Evolutionary conservation across 352 stramenopile genomes (phyloP).

Genomic region (Elongisporangium anandrum): DNA sequence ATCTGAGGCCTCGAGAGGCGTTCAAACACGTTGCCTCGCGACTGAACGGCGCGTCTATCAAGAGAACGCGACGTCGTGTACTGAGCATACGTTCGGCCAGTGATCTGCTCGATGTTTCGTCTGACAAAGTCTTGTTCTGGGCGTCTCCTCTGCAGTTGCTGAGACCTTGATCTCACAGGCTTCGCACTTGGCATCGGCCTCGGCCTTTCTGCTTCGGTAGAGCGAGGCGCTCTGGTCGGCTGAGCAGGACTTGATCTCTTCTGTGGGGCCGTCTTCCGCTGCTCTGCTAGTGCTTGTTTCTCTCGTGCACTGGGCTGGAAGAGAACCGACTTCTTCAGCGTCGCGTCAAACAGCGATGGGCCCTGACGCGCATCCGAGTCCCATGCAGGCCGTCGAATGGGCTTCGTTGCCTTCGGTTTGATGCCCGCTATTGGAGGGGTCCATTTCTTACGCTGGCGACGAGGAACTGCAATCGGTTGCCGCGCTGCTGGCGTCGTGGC

Average conservation of each 20-base stretch:
- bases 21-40: slow-evolving; percentile 32
- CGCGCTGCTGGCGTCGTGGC: slow-evolving; percentile 9
- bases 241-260: slow-evolving; percentile 3
- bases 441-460: neutral
- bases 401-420: neutral
- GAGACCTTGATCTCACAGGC: slow-evolving; percentile 1
- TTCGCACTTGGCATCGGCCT: slow-evolving; percentile 16
- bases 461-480: neutral
- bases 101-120: slow-evolving; percentile 49
- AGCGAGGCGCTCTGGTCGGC: neutral
- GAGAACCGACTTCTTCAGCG: slow-evolving; percentile 45
- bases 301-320: slow-evolving; percentile 44
- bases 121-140: slow-evolving; percentile 46
- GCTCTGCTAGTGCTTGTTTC: slow-evolving; percentile 13
- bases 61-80: neutral
- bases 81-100: slow-evolving; percentile 22
- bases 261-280: slow-evolving; percentile 8
- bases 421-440: neutral
- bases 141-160: slow-evolving; percentile 13
- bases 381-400: slow-evolving; percentile 32
- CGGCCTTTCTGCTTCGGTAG: neutral
- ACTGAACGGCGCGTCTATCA: neutral
- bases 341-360: slow-evolving; percentile 37
- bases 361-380: slow-evolving; percentile 27
- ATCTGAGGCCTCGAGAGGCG: slow-evolving; percentile 24